phyloP scores from a whole-genome alignment of 768 basidiomycete species.

The Tulasnella sp. region DNA sequence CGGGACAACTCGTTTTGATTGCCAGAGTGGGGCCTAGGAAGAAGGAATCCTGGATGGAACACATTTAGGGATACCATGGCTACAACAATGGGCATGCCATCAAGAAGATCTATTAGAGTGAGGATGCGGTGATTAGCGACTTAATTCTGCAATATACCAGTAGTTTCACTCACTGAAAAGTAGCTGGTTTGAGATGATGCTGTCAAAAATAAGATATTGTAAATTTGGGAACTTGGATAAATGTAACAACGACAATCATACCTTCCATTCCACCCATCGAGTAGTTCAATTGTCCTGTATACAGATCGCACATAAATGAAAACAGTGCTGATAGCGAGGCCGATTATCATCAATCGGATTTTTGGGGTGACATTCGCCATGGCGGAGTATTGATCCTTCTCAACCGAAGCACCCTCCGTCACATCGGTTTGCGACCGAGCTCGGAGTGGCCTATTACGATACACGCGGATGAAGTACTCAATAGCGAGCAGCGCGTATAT shows the following conservation, averaged over 20 bases:
- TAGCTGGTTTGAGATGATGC: constrained; percentile 36
- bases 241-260: background rate
- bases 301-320: constrained; percentile 36
- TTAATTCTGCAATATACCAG: background rate
- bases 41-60: constrained; percentile 34
- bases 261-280: constrained; percentile 39
- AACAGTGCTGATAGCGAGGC: constrained; percentile 24
- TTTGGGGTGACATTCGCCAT: constrained; percentile 1
- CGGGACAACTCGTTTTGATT: too few species aligned
- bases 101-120: constrained; percentile 33
- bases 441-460: constrained; percentile 2
- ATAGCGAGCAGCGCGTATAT: constrained; percentile 6
- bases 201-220: background rate
- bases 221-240: background rate
- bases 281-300: constrained; percentile 21
- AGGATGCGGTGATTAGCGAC: background rate
- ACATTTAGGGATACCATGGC: constrained; percentile 37
- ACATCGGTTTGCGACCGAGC: background rate
- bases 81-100: constrained; percentile 37
- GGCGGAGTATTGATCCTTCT: background rate
- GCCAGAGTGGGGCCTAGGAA: too few species aligned
- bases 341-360: constrained; percentile 20
- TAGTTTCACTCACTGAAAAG: constrained; percentile 33
- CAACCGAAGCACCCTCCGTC: background rate
- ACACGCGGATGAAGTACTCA: constrained; percentile 10